Conservation (phyloP, 495 filamentous ascomycete species). For the Cenococcum geophilum region DNA sequence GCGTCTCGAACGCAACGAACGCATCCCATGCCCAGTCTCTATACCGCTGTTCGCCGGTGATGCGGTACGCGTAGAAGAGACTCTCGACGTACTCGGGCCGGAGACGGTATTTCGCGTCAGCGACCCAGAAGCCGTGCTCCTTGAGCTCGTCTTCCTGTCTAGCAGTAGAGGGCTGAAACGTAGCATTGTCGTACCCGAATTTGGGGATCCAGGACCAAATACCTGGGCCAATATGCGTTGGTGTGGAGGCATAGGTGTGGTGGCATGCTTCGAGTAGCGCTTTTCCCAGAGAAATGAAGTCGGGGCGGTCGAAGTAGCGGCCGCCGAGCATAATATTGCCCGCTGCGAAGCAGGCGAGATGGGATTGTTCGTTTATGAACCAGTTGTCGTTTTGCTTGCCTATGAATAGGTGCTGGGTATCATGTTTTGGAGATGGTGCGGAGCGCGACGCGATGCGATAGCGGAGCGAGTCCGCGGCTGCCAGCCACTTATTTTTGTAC, state of each 20-base stretch:
- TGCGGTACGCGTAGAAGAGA: conserved; percentile 36
- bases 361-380: conserved; percentile 29
- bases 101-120: conserved; percentile 26
- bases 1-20: conserved; percentile 30
- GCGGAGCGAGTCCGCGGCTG: conserved; percentile 29
- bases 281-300: conserved; percentile 28
- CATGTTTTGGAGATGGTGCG: conserved; percentile 21
- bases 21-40: conserved; percentile 36
- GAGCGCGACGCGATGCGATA: conserved; percentile 25
- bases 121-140: conserved; percentile 27
- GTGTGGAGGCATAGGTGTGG: conserved; percentile 28
- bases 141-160: conserved; percentile 16
- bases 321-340: conserved; percentile 32
- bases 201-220: conserved; percentile 31
- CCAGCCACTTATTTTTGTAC: conserved; percentile 26
- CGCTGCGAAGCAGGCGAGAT: conserved; percentile 34
- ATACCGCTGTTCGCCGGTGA: conserved; percentile 32
- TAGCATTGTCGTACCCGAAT: conserved; percentile 11
- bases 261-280: conserved; percentile 36
- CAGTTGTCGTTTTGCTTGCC: conserved; percentile 17
- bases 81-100: conserved; percentile 36
- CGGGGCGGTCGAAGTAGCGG: conserved; percentile 13
- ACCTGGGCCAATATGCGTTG: conserved; percentile 31
- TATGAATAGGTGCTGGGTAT: conserved; percentile 32
- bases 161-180: conserved; percentile 19